Percentiles rank a stretch among this genome's conserved stretches.
Conservation (phyloP, 768 basidiomycete genomes). For the Chiua virens region DNA sequence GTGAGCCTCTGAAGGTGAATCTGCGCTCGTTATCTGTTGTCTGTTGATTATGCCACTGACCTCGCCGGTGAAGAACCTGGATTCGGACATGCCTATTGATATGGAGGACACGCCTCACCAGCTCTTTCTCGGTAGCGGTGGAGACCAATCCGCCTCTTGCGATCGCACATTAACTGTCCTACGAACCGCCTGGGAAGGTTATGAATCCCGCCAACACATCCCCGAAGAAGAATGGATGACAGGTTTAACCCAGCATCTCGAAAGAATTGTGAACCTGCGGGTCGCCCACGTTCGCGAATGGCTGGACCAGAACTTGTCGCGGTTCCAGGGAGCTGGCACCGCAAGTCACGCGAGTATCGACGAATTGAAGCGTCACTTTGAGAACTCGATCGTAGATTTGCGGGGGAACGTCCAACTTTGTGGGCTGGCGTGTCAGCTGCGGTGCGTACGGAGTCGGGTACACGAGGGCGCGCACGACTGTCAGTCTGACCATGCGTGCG, state of each 20-base stretch:
- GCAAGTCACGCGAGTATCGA: constrained; percentile 43
- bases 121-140: constrained; percentile 33
- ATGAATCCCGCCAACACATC: constrained; percentile 18
- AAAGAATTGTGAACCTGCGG: constrained; percentile 40
- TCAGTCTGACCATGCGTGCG: constrained; percentile 48
- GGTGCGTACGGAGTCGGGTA: constrained; percentile 44
- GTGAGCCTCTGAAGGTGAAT: constrained; percentile 51
- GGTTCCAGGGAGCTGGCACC: constrained; percentile 38
- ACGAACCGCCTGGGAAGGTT: constrained; percentile 16
- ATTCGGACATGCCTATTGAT: constrained; percentile 45
- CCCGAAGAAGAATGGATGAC: constrained; percentile 38
- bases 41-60: not conserved
- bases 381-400: constrained; percentile 44
- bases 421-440: constrained; percentile 47
- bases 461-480: constrained; percentile 54
- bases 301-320: constrained; percentile 47
- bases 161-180: constrained; percentile 14
- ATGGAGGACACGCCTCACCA: constrained; percentile 35
- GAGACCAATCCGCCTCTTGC: constrained; percentile 17
- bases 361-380: constrained; percentile 44
- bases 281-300: constrained; percentile 50
- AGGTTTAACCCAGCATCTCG: constrained; percentile 39
- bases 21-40: too few relatives aligned
- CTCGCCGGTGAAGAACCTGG: constrained; percentile 44
- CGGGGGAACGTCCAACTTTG: constrained; percentile 49